Base-by-base conservation (phyloP, 768 basidiomycete genomes). In the Lentinula edodes region DNA sequence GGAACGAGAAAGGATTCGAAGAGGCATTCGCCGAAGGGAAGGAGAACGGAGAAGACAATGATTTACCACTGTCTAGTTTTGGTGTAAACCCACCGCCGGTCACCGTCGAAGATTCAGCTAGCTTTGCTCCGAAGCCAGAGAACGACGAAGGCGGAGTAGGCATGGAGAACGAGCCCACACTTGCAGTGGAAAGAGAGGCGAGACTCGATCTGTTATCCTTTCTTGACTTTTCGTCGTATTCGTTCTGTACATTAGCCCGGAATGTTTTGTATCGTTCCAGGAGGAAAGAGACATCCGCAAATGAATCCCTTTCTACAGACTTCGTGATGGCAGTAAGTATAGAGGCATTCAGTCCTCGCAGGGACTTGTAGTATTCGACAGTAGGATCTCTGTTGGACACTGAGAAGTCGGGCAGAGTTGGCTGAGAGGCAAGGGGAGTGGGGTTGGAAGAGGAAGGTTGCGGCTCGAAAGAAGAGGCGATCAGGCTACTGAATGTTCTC, bases 301-400 rank as follows among this genome's bases (percentile, higher is more conserved):
- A 91, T 2, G 90, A 87, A 72, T 92, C 89, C 15, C 80, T 74
- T 53, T 88, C 83, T 20, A 89, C 75, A 20, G 83, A 81, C 62
- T 81, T 80, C 35, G 81, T 76, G 58, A 90, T 70, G 13, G 82
- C 79, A n/a, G 80, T 74, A 23, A 88, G 69, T 62, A 91, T 76
- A 2, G 88, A 89, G 38, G 80, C 72, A 67, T 92, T 92, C 45
- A 92, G 78, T 13, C 89, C 90, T 39, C 90, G 85, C n/a, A 92
- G 79, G 28, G 84, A 82, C 43, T 75, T 82, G 73, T 84, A 90
- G 68, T 87, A 90, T 57, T 83, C 82, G 15, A 83, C 65, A 39
- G 79, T 77, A 28, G 67, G 63, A 15, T 66, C 65, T 36, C 74
- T 67, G 41, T 72, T 68, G 32, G 64, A 51, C 20, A 52, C 45